Evolutionary conservation across 169 alveolate species (phyloP).

Genomic region (Babesia bovis): DNA sequence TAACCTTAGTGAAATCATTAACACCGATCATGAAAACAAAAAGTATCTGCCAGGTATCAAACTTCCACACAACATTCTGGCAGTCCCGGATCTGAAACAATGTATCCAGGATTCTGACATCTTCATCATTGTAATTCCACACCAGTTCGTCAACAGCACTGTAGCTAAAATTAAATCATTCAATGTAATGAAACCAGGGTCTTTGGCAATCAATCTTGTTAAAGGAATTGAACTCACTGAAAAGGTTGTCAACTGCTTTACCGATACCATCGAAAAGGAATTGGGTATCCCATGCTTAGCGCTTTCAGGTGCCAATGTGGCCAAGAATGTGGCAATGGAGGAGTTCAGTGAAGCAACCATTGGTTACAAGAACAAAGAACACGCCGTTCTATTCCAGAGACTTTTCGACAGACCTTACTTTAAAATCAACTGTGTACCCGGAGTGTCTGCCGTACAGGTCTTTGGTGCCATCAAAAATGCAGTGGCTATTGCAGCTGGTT

Average conservation of each 20-base stretch:
- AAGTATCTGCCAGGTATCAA: constrained; percentile 87
- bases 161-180: constrained; percentile 58
- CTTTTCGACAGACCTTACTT: constrained; percentile 89
- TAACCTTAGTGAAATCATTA: constrained; percentile 82
- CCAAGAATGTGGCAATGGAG: constrained; percentile 89
- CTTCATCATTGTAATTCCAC: constrained; percentile 87
- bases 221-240: constrained; percentile 81
- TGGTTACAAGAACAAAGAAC: constrained; percentile 82
- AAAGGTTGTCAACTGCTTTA: constrained; percentile 72
- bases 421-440: constrained; percentile 85
- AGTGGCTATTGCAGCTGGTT: constrained; percentile 91
- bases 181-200: constrained; percentile 65
- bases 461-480: constrained; percentile 93
- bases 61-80: constrained; percentile 85
- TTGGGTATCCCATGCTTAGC: constrained; percentile 80
- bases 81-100: constrained; percentile 83
- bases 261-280: constrained; percentile 72
- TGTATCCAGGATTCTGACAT: constrained; percentile 84
- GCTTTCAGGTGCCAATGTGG: constrained; percentile 88
- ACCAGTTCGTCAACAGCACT: constrained; percentile 80
- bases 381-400: constrained; percentile 80
- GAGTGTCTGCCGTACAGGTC: constrained; percentile 88
- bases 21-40: constrained; percentile 83
- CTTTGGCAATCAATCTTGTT: constrained; percentile 80
- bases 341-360: constrained; percentile 92